phyloP scores from a whole-genome alignment of 139 green algal species.

The Spirogloea muscicola region DNA sequence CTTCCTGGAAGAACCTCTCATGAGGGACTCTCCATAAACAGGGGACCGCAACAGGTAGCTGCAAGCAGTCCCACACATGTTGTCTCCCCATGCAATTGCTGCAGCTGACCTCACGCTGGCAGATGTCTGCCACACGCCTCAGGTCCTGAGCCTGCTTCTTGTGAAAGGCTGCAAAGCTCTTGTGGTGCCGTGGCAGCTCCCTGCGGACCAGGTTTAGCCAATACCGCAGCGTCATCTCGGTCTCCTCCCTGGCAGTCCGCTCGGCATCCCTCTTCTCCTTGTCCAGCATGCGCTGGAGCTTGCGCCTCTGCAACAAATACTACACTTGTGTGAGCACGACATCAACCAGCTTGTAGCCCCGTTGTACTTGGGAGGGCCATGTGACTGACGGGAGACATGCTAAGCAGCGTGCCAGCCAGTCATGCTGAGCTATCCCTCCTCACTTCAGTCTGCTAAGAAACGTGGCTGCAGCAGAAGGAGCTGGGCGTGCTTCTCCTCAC shows the following conservation, averaged over 20 bases:
- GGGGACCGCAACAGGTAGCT: too few species aligned
- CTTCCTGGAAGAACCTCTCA: too few species aligned
- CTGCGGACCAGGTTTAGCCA: conserved; percentile 36
- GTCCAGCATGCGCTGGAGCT: not conserved
- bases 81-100: too few species aligned
- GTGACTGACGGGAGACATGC: not conserved
- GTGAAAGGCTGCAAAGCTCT: conserved; percentile 11
- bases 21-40: too few species aligned
- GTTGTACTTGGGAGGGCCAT: not conserved
- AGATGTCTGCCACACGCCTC: conserved; percentile 44
- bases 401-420: not conserved
- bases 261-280: not conserved
- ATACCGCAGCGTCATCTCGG: conserved; percentile 13
- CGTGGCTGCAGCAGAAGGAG: too few species aligned
- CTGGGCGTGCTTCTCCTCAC: too few species aligned
- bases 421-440: too few species aligned
- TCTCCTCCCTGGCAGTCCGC: conserved; percentile 12
- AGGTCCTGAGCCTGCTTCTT: conserved; percentile 44
- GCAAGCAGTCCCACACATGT: too few species aligned
- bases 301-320: too few species aligned
- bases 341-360: not conserved
- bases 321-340: too few species aligned
- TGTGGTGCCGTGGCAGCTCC: conserved; percentile 34
- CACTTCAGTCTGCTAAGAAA: conserved; percentile 4
- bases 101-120: conserved; percentile 48